Base-by-base conservation (phyloP, 208 protist species). In the Herpetomonas samuelpessoai region DNA sequence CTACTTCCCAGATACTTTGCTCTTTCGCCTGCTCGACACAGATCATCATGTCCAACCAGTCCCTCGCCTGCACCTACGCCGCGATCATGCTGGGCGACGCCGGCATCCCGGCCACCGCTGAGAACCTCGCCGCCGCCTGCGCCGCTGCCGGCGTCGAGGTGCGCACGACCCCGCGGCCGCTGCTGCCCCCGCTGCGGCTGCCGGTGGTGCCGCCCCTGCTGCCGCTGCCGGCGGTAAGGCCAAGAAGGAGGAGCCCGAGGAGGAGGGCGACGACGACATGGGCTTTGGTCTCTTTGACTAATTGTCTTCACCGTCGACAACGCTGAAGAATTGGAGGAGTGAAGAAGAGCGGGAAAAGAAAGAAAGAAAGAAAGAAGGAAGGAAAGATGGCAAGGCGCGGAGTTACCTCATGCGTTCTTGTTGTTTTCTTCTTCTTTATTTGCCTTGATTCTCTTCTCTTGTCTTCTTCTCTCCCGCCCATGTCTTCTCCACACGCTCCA, bases 31-130 rank as follows among this genome's bases (percentile, higher is more conserved):
- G 18, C 24, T 51, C 46, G 24, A 26, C 0, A 51, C 12, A 21
- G 16, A 29, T 25, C 65, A 61, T 54, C 27, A 88, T 89, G 86
- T 70, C 62, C 58, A 61, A 45, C 49, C 71, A 93, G 65, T 79
- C 87, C 44, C 81, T 93, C 30, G 87, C 87, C 19, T 93, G 87
- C 76, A 91, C 83, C 18, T 95, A 95, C 65, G 85, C 88, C 22
- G 78, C 74, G 54, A 75, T 93, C 27, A 71, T 93, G 67, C 78
- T 92, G 52, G 72, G 60, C 77, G 85, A 92, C 56, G 85, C 85
- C 30, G 86, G 84, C 50, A 46, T 81, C 26, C 74, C 88, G 41
- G 49, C 79, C 68, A 86, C 79, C 46, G 78, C 88, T 19, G 85
- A 92, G 57, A 86, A 80, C 79, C 89, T 95, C 67, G 47, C 62